Evolutionary conservation across 345 rosid genomes (phyloP), one percentile per base, ranked within the genome.

Genomic region (Bretschneidera sinensis): DNA sequence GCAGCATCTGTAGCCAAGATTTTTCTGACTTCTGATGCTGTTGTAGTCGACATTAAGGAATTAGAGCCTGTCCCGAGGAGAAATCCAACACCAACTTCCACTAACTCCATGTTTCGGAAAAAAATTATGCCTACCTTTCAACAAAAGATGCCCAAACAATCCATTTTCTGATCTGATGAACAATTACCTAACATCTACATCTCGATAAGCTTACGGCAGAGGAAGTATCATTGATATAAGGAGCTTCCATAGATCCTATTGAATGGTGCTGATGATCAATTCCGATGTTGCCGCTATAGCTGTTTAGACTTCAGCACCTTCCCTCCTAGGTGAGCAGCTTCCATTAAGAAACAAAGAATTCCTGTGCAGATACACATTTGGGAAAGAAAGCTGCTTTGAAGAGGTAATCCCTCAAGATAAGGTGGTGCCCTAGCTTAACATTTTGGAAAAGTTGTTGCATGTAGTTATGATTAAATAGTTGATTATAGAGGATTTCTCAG

Each of bases 1-100:
- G 86, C 98, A 33, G 80, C 97, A 59, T 85, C 96, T 6, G 97
- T 89, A 60, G 98, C 98, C 34, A 87, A 77, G 73, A 83, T 83
- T 61, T 87, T 89, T 67, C 78, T 89, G 56, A 87, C 83, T 50
- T 79, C 88, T 0, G 92, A 89, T 72, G 91, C 89, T 55, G 94
- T 89, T 57, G 84, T 92, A 35, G 90, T 92, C 20, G 87, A 87
- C 57, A 77, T 77, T 21, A 92, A 76, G 72, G 90, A 81, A 70
- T 51, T 64, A 60, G 65, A 50, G 64, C 82, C 85, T 0, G 72
- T 68, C 17, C 81, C 76, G 0, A 78, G 70, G 57, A 77, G 81
- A 71, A 85, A 68, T 64, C 81, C 79, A 56, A 74, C 79, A 56
- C 62, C 69, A 68, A 60, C 77, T 52, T 53, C 83, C 24, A 60